These are phyloP conservation scores for Cotoneaster glaucophyllus DNA, from an alignment of 306 rosid species.

Conservation along the genomic window DNA sequence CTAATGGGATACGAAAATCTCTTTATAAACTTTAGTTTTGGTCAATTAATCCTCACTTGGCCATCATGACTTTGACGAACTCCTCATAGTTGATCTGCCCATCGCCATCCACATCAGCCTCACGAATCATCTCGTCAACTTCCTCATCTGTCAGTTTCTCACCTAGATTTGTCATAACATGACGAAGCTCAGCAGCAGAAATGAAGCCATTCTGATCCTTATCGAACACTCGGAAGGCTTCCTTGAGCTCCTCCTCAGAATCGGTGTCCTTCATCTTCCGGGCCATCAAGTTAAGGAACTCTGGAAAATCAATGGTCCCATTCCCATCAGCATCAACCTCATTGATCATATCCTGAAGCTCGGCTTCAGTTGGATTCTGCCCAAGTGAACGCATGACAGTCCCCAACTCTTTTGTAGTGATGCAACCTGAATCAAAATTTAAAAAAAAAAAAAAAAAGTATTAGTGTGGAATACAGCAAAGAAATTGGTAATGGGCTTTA, in stretches of 20 bases:
- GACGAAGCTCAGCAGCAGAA: constrained; percentile 88
- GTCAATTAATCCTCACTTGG: constrained; percentile 52
- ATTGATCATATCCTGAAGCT: constrained; percentile 77
- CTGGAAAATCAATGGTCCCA: constrained; percentile 78
- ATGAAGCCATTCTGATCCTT: constrained; percentile 89
- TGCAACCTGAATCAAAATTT: constrained; percentile 42
- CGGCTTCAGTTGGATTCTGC: constrained; percentile 83
- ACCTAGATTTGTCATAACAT: constrained; percentile 77
- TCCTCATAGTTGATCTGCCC: constrained; percentile 81
- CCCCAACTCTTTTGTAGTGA: constrained; percentile 80
- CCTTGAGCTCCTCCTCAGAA: constrained; percentile 81
- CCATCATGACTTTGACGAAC: constrained; percentile 85
- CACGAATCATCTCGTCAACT: constrained; percentile 81
- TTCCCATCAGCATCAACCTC: constrained; percentile 85
- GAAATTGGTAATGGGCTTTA: background rate
- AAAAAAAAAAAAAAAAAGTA: background rate
- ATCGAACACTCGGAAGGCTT: constrained; percentile 78
- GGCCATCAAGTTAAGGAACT: constrained; percentile 79
- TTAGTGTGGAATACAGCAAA: background rate
- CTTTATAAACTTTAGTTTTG: constrained; percentile 23
- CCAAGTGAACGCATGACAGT: constrained; percentile 80
- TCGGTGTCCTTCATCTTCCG: constrained; percentile 81
- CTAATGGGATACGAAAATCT: constrained; percentile 47
- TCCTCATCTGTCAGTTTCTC: constrained; percentile 87
- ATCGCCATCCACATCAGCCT: constrained; percentile 79